Evolutionary conservation across 176 grass and related monocot genomes (phyloP).

Genomic region (Alopecurus myosuroides): DNA sequence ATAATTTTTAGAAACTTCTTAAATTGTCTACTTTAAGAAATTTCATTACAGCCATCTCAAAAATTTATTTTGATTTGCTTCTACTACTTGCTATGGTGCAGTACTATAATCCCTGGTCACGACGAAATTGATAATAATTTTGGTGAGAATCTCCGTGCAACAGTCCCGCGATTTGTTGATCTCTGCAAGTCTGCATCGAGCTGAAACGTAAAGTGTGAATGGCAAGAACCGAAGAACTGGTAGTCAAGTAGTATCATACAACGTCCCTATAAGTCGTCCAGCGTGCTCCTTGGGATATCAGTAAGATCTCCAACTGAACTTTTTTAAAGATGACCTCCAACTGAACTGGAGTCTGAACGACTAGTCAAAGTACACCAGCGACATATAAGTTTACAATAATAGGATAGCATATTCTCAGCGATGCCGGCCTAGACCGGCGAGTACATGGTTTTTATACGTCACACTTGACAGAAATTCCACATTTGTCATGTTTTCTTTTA

Average conservation of each 20-base stretch:
- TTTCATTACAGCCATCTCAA: no score
- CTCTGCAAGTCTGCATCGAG: background rate
- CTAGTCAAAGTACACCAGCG: background rate
- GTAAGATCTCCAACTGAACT: background rate
- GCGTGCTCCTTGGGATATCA: slow-evolving; percentile 4
- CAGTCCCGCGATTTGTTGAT: background rate
- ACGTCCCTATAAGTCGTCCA: background rate
- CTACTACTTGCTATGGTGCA: no score
- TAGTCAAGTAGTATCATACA: background rate
- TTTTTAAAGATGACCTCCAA: no score
- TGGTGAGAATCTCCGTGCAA: no score
- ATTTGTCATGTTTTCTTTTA: no score
- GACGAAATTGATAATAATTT: no score
- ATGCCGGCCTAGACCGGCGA: background rate
- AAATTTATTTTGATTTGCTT: no score
- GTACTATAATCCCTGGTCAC: no score
- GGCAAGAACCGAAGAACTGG: background rate
- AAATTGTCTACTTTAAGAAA: no score
- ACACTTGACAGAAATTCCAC: background rate
- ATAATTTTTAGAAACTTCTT: no score
- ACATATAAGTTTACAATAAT: background rate
- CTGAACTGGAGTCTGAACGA: background rate
- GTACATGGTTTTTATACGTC: background rate
- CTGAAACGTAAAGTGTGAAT: background rate
- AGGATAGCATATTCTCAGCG: background rate